Base-by-base conservation (phyloP, 2,329 filamentous ascomycete species). In the Penicillium sp. region DNA sequence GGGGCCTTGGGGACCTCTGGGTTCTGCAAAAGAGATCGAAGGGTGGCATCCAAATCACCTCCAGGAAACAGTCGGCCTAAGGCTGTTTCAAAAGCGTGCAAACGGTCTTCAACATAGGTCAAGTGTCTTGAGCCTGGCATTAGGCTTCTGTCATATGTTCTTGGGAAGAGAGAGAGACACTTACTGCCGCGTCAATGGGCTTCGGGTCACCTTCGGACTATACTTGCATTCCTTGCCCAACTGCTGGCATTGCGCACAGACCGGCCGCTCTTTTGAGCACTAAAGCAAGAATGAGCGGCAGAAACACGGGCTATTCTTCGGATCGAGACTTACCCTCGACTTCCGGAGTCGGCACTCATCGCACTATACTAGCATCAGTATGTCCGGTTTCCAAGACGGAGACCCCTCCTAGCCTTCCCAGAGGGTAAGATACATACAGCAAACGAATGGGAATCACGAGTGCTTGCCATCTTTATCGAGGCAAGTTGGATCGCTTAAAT, bases 201-300 rank as follows among this genome's bases (percentile, higher is more conserved):
- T 79, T 50, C 77, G 69, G 43, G 71, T 71, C n/a, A 77, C 64
- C 63, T 77, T 78, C 2, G 75, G 76, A 55, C 77, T 78, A 63
- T 79, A 79, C 31, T 72, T 71, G 68, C 77, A 79, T 59, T 76
- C 69, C 60, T 76, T 76, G 55, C 72, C 71, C 54, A 78, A 62
- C 57, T 78, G 76, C 58, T 68, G 69, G 62, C 77, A 79, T 67
- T 76, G 72, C 37, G 71, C 61, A 59, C 77, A 79, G 50, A 66
- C 65, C 37, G 77, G 77, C 54, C 71, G 73, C 63, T 77, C 76
- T 67, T 78, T 79, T 14, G 76, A 77, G 61, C 76, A 79, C 76
- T 79, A 39, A 12, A 28, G 54, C 4, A 51, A 22, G 20, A 22
- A 54, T 63, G 41, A 58, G 65, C 52, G 34, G 53, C 15, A 42